Percentiles rank a stretch among this genome's conserved stretches.
phyloP scores from a whole-genome alignment of 148 eudicot species.

The Rhododendron kiyosumense region DNA sequence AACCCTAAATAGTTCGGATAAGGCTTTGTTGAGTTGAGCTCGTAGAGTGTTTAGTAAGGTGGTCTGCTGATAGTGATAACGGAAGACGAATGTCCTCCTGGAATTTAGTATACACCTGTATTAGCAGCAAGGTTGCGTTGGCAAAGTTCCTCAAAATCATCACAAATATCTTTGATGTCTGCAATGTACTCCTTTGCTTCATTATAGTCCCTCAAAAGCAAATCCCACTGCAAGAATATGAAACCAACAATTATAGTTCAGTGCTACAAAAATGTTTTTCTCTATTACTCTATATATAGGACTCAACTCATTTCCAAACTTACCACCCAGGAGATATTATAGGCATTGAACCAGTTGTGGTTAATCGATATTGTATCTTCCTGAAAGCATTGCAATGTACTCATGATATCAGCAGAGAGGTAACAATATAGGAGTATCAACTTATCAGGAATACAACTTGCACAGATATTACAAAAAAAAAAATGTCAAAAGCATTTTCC shows the following conservation, averaged over 20 bases:
- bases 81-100: not conserved
- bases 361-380: constrained; percentile 94
- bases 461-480: not conserved
- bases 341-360: constrained; percentile 98
- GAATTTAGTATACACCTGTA: constrained; percentile 48
- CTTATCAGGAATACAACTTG: not conserved
- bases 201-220: constrained; percentile 76
- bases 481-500: not conserved
- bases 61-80: not conserved
- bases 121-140: constrained; percentile 97
- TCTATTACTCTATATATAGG: not conserved
- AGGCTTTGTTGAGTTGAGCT: not conserved
- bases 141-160: constrained; percentile 93
- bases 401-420: not conserved
- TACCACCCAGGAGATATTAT: constrained; percentile 93
- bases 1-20: not conserved
- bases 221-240: constrained; percentile 62
- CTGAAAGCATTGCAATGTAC: constrained; percentile 37
- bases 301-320: constrained; percentile 22
- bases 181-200: constrained; percentile 84
- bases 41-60: not conserved
- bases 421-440: not conserved
- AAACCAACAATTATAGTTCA: constrained; percentile 1
- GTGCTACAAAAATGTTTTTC: not conserved
- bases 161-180: constrained; percentile 83